Conservation (phyloP, 352 stramenopile genomes). For the Phytophthora multivora region DNA sequence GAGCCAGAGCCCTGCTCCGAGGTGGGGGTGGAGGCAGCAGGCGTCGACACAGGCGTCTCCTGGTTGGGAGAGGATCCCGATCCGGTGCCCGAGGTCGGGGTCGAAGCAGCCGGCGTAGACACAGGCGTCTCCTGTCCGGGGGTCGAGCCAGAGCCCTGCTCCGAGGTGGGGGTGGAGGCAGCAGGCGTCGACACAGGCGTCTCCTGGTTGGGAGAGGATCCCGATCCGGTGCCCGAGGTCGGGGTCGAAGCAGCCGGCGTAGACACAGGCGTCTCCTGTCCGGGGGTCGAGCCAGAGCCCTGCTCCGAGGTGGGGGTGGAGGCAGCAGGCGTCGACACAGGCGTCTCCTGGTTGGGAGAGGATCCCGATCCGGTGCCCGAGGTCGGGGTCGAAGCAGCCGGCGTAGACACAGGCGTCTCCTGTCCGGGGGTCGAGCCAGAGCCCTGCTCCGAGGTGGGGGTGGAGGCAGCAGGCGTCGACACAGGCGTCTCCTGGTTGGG, state of each 20-base stretch:
- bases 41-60: background rate
- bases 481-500: conserved; percentile 6
- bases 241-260: conserved; percentile 6
- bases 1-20: conserved; percentile 1
- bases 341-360: background rate
- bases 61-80: background rate
- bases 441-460: conserved; percentile 1
- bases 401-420: background rate
- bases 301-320: conserved; percentile 7
- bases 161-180: conserved; percentile 5
- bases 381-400: background rate
- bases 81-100: background rate
- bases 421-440: background rate
- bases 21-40: conserved; percentile 7
- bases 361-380: conserved; percentile 1
- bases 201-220: background rate
- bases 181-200: background rate
- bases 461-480: conserved; percentile 11
- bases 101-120: conserved; percentile 4
- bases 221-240: background rate
- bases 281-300: background rate
- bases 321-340: background rate
- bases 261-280: background rate
- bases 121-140: background rate
- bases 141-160: background rate